Evolutionary conservation across 2,329 filamentous ascomycete species (phyloP), one percentile per base, ranked within the genome.

Genomic region (Colletotrichum lentis): DNA sequence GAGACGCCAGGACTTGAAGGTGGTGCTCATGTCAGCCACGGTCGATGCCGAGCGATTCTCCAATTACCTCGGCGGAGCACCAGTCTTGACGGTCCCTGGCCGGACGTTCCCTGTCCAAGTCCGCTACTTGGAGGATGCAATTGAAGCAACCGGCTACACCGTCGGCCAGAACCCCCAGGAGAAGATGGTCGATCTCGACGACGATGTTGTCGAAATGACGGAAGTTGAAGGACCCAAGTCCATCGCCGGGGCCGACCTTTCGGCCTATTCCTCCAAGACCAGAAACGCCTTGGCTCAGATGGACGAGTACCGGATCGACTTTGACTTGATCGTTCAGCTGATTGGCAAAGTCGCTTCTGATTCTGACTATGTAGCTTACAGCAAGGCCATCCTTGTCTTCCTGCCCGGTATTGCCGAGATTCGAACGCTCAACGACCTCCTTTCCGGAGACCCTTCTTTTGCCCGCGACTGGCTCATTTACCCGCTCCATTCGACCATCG

Each of bases 1-100:
- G 37, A 87, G 87, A 72, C 87, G 95, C 62, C 90, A 90, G 69
- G 92, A 97, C 71, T 83, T 99, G 59, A 98, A 97, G 79, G 91
- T 99, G 22, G 86, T 99, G 44, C 85, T 99, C 55, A 99, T 99
- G 96, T 98, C 95, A 72, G 96, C 96, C 12, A 99, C 96, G 0
- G 93, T 99, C 8, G 93, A 99, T 77, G 93, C 96, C 0, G 90
- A 95, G 68, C 90, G 90, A 18, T 97, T 99, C 76, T 97, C 96
- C 0, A 87, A 88, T 12, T 99, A 98, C 75, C 86, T 99, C 2
- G 90, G 90, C 63, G 89, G 90, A 5, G 95, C 95, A 1, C 95
- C 95, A 0, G 89, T 98, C 47, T 83, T 99, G 62, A 94, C 91
- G 68, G 93, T 99, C 16, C 96, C 96, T 2, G 96, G 96, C 0